Evolutionary conservation across 768 basidiomycete genomes (phyloP), one percentile per base, ranked within the genome.

Genomic region (Inosperma sp.): DNA sequence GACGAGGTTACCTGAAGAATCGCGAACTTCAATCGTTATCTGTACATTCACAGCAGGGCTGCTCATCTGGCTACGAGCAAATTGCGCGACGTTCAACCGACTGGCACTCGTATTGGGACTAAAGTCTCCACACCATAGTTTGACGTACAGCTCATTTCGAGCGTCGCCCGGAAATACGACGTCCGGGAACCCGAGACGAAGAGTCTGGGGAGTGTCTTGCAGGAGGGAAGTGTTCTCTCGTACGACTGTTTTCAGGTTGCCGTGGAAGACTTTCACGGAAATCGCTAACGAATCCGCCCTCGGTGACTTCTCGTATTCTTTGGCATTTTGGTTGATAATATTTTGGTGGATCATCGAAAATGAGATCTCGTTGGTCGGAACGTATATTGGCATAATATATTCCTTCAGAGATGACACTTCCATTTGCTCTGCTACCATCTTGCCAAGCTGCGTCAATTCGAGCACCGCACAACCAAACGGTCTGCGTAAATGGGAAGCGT

Each of bases 401-500:
- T 97, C 94, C 50, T 78, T 77, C 16, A 83, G 75, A 2, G 81
- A 68, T 5, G 82, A 79, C 2, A 83, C 75, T 53, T 89, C 85
- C 12, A 71, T 59, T 43, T 80, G 77, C 29, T 92, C 89, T 0
- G 73, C 69, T 2, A 79, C 71, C 72, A 89, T 81, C 61, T 80
- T 82, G 56, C 70, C 76, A 48, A 93, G 68, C 59, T 90, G 87
- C 0, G 82, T 81, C 31, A 98, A 68, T 60, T 96, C 91, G 48
- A 97, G 70, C 8, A 96, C 86, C 2, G 95, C 95, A 62, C 93
- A 96, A n/a, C 93, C 95, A 62, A 98, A 93, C 0, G 95, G 95
- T 44, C 95, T 74, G 30, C 95, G 80, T 60, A 86, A 87, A 48
- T 79, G 78, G 21, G 67, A 55, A 7, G 69, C 63, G n/a, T 59